These are phyloP conservation scores for Nemania abortiva DNA, from an alignment of 2,329 filamentous ascomycete genomes.

Conservation along the genomic window DNA sequence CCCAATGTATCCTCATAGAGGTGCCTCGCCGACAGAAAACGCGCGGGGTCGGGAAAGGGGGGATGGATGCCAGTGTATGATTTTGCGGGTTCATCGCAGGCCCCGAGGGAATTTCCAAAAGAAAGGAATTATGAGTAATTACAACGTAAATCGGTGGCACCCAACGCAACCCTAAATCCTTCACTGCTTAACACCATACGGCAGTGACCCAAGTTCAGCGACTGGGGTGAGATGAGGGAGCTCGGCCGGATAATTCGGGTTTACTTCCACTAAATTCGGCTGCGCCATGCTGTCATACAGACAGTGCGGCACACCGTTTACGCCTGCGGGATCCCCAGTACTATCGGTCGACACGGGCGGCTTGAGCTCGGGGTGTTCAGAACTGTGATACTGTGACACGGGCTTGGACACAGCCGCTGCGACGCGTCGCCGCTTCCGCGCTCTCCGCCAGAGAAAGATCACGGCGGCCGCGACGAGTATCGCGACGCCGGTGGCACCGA, in stretches of 20 bases:
- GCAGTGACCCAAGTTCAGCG: conserved; percentile 11
- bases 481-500: conserved; percentile 13
- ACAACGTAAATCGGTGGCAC: not conserved
- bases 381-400: not conserved
- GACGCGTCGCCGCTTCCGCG: not conserved
- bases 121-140: not conserved
- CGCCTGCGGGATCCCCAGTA: not conserved
- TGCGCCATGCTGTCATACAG: not conserved
- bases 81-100: not conserved
- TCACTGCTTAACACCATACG: not conserved
- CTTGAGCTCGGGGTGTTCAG: conserved; percentile 5
- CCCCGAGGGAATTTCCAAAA: not conserved
- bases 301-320: not conserved
- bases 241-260: conserved; percentile 22
- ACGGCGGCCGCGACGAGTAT: conserved; percentile 15
- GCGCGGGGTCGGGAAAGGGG: not conserved
- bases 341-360: not conserved
- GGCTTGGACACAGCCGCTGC: not conserved
- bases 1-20: not conserved
- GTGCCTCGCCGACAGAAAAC: not conserved
- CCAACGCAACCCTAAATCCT: no score
- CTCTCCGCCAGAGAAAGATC: conserved; percentile 25
- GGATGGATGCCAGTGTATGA: not conserved
- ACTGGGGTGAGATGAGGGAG: not conserved
- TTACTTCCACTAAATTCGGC: conserved; percentile 1